Conservation (phyloP, 345 rosid genomes). For the Eucalyptus erythrocorys region DNA sequence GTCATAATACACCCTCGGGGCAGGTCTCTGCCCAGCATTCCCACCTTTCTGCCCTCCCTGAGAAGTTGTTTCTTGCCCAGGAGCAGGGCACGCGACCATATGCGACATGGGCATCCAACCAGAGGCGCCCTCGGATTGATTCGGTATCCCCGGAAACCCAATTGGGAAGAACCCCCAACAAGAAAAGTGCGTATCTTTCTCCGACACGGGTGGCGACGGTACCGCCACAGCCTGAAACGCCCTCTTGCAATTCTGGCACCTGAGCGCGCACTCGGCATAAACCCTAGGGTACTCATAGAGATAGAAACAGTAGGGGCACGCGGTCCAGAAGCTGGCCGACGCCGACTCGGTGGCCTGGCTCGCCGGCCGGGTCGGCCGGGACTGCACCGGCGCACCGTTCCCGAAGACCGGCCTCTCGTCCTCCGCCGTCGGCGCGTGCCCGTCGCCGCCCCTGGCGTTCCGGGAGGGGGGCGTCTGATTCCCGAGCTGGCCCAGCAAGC, state of each 20-base stretch:
- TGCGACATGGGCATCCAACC: conserved; percentile 75
- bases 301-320: conserved; percentile 77
- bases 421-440: background rate
- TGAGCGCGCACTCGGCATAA: conserved; percentile 68
- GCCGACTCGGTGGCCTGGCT: background rate
- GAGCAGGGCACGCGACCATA: conserved; percentile 31
- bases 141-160: conserved; percentile 35
- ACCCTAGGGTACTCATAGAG: conserved; percentile 71
- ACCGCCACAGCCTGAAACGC: conserved; percentile 67
- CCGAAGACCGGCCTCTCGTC: background rate
- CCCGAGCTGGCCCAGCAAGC: conserved; percentile 37
- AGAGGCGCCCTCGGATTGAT: conserved; percentile 3
- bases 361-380: background rate
- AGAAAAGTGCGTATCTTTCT: conserved; percentile 51
- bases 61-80: background rate
- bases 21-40: background rate
- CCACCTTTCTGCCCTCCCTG: background rate
- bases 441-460: conserved; percentile 4
- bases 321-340: conserved; percentile 69
- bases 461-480: background rate
- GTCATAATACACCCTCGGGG: conserved; percentile 25
- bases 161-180: conserved; percentile 73
- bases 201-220: conserved; percentile 49
- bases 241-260: conserved; percentile 71
- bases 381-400: background rate